Evolutionary conservation across 208 protist species (phyloP), one percentile per base, ranked within the genome.

Genomic region (Lotmaria passim): DNA sequence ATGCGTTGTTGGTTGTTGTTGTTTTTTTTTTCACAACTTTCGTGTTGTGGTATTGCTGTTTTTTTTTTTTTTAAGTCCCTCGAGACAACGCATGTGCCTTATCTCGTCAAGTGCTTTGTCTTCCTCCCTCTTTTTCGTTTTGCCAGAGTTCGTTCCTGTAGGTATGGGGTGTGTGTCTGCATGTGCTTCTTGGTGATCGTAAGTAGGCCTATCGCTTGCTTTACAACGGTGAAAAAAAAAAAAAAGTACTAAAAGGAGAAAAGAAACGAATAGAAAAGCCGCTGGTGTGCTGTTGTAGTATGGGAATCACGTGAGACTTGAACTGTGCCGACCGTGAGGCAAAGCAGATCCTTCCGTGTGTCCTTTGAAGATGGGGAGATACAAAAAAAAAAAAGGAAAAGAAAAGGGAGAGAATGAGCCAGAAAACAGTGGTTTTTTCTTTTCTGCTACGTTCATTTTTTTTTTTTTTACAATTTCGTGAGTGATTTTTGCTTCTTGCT

Each of bases 91-190:
- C n/a, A n/a, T n/a, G n/a, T n/a, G n/a, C n/a, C n/a, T n/a, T n/a
- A n/a, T n/a, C n/a, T n/a, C n/a, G n/a, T n/a, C n/a, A n/a, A 3
- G 26, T 39, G 8, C 38, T 41, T 56, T 55, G 14, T 30, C 26
- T 73, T 17, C 58, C 7, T n/a, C 46, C 26, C 24, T 56, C 55
- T 80, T 75, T 65, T 67, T 71, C 72, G 69, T 39, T 46, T 46
- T 77, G 62, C n/a, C 48, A 11, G 44, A 7, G 19, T 21, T 48
- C 5, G 7, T 5, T 53, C 7, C 15, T 31, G 48, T 8, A 31
- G 24, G 19, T 53, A 23, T 50, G 44, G 8, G 10, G 33, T 17
- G 47, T 33, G 60, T 56, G 21, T 66, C 30, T 56, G 34, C 30
- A 36, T 30, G 55, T 46, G 28, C 39, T 23, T 58, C 28, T 58